Evolutionary conservation across 2,329 filamentous ascomycete genomes (phyloP), one percentile per base, ranked within the genome.

Genomic region (Aspergillus hiratsukae): DNA sequence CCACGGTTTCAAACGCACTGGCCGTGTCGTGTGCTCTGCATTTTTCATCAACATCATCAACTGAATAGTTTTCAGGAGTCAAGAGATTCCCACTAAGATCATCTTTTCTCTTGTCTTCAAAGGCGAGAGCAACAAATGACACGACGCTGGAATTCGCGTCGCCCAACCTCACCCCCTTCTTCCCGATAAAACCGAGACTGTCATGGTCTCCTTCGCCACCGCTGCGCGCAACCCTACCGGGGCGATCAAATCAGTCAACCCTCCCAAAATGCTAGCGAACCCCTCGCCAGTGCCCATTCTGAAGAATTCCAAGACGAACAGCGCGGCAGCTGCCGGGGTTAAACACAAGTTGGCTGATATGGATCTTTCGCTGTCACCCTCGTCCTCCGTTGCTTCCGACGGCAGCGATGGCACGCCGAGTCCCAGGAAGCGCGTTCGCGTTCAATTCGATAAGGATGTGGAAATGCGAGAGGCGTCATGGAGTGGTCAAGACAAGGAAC

Each of bases 381-480:
- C 68, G 48, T 67, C 69, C 17, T 67, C 71, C 27, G 58, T 62
- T 11, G 60, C 55, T n/a, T 72, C 70, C 17, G 68, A 71, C 37
- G 48, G 56, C 9, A 52, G 58, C 19, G 64, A 69, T 17, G 61
- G 56, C 40, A 54, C 53, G 40, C 69, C 68, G 14, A 69, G 69
- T 54, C 68, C 69, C 41, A 73, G 71, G 54, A 78, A 78, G 62
- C 73, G 74, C 46, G 64, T 71, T 25, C 71, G 75, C 28, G 76
- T 79, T 28, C 74, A 75, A 54, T 78, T 78, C 52, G 72, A 76
- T 48, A 64, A 68, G 28, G 69, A 75, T 17, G 69, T 75, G 48
- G 66, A 72, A 46, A 69, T 71, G 55, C 64, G 63, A 43, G 54
- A 65, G 59, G 51, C 57, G 23, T 51, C 57, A 9, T 55, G 54